Conservation (phyloP, 352 stramenopile genomes). For the Phytophthora uliginosa region DNA sequence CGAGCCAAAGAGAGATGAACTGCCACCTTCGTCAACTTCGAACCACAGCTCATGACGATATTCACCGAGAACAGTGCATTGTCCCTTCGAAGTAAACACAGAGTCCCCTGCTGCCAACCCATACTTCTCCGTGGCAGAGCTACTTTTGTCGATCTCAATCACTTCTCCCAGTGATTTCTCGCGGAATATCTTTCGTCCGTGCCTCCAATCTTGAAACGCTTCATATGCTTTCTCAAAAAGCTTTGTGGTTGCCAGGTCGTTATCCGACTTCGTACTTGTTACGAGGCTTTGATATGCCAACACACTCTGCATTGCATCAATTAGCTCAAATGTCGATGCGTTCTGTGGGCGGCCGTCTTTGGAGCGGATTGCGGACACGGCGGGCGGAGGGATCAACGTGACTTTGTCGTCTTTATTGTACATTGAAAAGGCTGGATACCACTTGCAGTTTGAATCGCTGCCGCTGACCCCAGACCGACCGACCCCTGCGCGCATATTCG, state of each 20-base stretch:
- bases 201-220: conserved; percentile 43
- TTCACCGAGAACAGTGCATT: conserved; percentile 68
- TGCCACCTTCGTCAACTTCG: conserved; percentile 43
- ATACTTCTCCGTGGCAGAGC: conserved; percentile 40
- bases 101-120: conserved; percentile 57
- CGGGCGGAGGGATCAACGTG: conserved; percentile 65
- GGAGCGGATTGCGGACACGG: conserved; percentile 7
- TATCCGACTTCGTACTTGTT: not conserved
- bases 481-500: conserved; percentile 56
- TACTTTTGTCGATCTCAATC: conserved; percentile 47
- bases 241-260: not conserved
- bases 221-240: conserved; percentile 42
- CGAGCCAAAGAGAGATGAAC: conserved; percentile 12
- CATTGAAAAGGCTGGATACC: conserved; percentile 92
- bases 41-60: conserved; percentile 80
- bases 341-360: conserved; percentile 37
- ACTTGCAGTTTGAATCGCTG: conserved; percentile 50
- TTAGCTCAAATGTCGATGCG: conserved; percentile 46
- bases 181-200: conserved; percentile 35
- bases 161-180: conserved; percentile 45
- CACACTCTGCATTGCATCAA: conserved; percentile 44
- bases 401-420: conserved; percentile 95
- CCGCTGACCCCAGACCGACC: conserved; percentile 3
- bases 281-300: conserved; percentile 31
- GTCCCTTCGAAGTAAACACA: conserved; percentile 69